phyloP scores from a whole-genome alignment of 2,329 filamentous ascomycete genomes.

The Paraphoma chrysanthemicola region DNA sequence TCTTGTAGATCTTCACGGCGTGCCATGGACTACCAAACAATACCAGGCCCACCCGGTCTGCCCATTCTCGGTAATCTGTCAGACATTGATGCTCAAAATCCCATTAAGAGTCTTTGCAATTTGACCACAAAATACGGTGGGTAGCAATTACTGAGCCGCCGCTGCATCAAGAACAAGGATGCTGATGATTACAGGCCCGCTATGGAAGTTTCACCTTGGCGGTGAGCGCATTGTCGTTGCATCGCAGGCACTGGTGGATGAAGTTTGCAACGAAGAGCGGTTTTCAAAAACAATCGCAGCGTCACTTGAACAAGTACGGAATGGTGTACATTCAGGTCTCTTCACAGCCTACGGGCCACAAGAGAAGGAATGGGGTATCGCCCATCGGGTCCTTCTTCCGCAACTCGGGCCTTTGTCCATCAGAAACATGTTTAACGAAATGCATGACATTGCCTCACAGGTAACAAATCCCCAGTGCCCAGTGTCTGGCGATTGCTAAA shows the following conservation, averaged over 20 bases:
- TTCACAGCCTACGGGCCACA: constrained; percentile 51
- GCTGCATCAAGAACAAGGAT: too few relatives aligned
- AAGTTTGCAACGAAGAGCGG: constrained; percentile 49
- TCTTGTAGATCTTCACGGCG: background rate
- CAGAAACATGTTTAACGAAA: constrained; percentile 68
- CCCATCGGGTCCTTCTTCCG: constrained; percentile 70
- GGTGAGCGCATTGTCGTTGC: constrained; percentile 40
- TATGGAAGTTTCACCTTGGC: constrained; percentile 42
- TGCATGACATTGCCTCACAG: constrained; percentile 68
- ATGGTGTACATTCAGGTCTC: constrained; percentile 48
- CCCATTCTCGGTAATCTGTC: constrained; percentile 71
- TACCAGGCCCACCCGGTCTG: constrained; percentile 69
- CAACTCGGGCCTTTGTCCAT: constrained; percentile 75
- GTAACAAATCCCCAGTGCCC: too few relatives aligned
- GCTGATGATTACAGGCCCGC: constrained; percentile 26
- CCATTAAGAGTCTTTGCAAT: constrained; percentile 61
- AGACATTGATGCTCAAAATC: constrained; percentile 67
- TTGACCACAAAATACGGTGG: constrained; percentile 72
- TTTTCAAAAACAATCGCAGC: constrained; percentile 42
- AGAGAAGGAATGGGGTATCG: constrained; percentile 59
- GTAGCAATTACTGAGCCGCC: constrained; percentile 4
- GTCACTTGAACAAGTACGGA: constrained; percentile 41
- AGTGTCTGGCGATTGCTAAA: too few relatives aligned
- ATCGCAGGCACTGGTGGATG: constrained; percentile 46
- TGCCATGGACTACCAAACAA: constrained; percentile 48